These are phyloP conservation scores for Mortierella sp. DNA, from an alignment of 371 early-diverging fungal genomes.

Conservation along the genomic window DNA sequence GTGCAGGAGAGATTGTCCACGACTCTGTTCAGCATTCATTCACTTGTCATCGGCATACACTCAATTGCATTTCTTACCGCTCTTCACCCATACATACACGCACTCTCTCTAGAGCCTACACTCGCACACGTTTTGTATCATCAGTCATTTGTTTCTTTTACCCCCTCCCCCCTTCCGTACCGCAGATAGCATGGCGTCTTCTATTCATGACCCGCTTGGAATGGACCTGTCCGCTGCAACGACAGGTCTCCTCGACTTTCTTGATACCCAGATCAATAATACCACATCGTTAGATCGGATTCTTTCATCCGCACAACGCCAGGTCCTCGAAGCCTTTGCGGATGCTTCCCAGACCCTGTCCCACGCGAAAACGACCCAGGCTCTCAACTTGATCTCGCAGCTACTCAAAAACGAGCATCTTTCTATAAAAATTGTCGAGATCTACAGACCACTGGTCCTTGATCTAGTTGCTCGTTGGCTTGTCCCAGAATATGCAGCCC, in stretches of 20 bases:
- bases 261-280: constrained; percentile 43
- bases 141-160: not conserved
- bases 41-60: no score
- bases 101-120: no score
- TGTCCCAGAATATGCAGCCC: constrained; percentile 56
- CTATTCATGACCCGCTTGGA: constrained; percentile 48
- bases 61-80: no score
- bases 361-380: constrained; percentile 19
- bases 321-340: constrained; percentile 29
- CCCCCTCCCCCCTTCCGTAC: not conserved
- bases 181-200: constrained; percentile 27
- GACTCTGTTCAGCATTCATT: no score
- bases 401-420: constrained; percentile 43
- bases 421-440: constrained; percentile 58
- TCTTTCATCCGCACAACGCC: constrained; percentile 33
- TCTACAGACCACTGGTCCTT: constrained; percentile 81
- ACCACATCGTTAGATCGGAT: constrained; percentile 5
- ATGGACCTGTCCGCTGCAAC: constrained; percentile 51
- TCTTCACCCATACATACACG: no score
- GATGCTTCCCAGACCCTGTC: constrained; percentile 10
- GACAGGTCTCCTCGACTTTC: constrained; percentile 40
- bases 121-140: not conserved
- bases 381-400: constrained; percentile 37
- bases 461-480: constrained; percentile 87
- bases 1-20: no score